phyloP scores from a whole-genome alignment of 2,329 filamentous ascomycete genomes.

The Pestalotiopsis sp. region DNA sequence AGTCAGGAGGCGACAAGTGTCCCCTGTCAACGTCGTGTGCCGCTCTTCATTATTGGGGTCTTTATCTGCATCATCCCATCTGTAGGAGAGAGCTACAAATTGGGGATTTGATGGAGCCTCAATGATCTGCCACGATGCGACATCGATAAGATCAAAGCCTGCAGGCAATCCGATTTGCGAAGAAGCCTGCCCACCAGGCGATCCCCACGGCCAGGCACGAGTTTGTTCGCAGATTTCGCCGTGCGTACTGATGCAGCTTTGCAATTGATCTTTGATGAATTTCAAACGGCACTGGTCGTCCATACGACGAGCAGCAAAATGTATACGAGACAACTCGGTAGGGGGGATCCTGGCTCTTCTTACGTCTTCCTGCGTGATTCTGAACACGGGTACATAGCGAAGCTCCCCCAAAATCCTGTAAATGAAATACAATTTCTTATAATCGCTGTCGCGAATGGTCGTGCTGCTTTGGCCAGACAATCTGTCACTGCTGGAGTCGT shows the following conservation, averaged over 20 bases:
- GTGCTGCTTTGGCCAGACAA: no score
- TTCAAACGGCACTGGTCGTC: neutral
- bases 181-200: neutral
- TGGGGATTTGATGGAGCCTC: neutral
- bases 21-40: neutral
- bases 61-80: neutral
- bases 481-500: no score
- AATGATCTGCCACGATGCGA: neutral
- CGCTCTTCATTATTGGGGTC: neutral
- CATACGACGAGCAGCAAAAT: neutral
- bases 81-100: neutral
- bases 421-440: no score
- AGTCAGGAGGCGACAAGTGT: neutral
- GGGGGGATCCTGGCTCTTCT: neutral
- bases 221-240: neutral
- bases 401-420: no score
- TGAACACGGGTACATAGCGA: neutral
- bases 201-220: neutral
- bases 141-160: neutral
- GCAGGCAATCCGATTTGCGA: neutral
- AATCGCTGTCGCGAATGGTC: no score
- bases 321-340: no score
- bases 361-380: neutral
- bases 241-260: neutral
- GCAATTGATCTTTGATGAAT: neutral